phyloP scores from a whole-genome alignment of 2,329 filamentous ascomycete genomes.

The Cyclaneusma minus region DNA sequence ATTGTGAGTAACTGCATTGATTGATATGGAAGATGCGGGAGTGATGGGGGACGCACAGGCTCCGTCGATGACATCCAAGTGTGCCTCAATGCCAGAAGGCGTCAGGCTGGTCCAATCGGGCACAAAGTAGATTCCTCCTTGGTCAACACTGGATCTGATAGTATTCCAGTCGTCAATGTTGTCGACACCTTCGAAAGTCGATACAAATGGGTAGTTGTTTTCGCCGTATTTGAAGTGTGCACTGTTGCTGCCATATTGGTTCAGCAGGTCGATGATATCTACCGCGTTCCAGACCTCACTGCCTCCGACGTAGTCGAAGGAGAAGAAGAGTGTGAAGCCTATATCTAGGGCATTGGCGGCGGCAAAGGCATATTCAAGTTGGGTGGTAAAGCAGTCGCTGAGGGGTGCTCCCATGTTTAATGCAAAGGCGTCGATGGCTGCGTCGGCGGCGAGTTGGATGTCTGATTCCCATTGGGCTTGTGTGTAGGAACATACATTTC shows the following conservation, averaged over 20 bases:
- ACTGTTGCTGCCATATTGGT: slow-evolving; percentile 16
- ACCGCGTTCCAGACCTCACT: slow-evolving; percentile 12
- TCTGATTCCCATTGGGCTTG: slow-evolving; percentile 17
- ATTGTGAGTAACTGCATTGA: too few relatives aligned
- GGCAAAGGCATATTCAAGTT: slow-evolving; percentile 19
- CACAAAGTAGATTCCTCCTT: slow-evolving; percentile 23
- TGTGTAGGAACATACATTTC: slow-evolving; percentile 18
- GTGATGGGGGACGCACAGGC: too few relatives aligned
- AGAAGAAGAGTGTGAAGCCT: slow-evolving; percentile 18
- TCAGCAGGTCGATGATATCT: slow-evolving; percentile 12
- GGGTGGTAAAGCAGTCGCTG: slow-evolving; percentile 17
- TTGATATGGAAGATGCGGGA: too few relatives aligned
- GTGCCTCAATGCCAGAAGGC: slow-evolving; percentile 12
- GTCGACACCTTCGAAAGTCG: slow-evolving; percentile 32
- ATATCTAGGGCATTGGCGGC: slow-evolving; percentile 15
- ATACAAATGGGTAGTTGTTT: slow-evolving; percentile 27
- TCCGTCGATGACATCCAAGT: slow-evolving; percentile 20
- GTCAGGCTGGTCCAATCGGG: slow-evolving; percentile 30
- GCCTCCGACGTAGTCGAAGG: slow-evolving; percentile 20
- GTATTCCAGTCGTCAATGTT: slow-evolving; percentile 26
- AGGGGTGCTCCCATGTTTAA: slow-evolving; percentile 19
- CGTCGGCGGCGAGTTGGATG: slow-evolving; percentile 18
- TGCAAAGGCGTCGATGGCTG: slow-evolving; percentile 22
- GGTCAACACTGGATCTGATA: slow-evolving; percentile 21
- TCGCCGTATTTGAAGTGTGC: slow-evolving; percentile 24